These are phyloP conservation scores for Neurospora tetrasperma DNA, from an alignment of 495 filamentous ascomycete genomes.

Conservation along the genomic window DNA sequence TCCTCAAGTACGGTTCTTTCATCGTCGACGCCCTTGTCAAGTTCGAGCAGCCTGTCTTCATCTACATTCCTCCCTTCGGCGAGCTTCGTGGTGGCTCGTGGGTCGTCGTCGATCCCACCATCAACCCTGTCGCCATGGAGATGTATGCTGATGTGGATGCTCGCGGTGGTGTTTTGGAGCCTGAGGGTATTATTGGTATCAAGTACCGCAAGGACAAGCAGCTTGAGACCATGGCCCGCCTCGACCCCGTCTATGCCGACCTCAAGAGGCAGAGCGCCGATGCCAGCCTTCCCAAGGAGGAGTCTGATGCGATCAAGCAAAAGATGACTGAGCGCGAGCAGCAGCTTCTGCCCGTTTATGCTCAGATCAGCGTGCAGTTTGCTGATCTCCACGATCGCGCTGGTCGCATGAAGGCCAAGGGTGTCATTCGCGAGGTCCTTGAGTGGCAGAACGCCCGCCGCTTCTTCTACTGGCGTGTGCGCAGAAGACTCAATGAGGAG, in stretches of 20 bases:
- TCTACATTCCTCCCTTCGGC: slow-evolving; percentile 94
- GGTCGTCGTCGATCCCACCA: slow-evolving; percentile 97
- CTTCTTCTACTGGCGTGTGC: slow-evolving; percentile 99
- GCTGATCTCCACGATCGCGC: slow-evolving; percentile 96
- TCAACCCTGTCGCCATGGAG: slow-evolving; percentile 94
- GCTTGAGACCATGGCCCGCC: slow-evolving; percentile 93
- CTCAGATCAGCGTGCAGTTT: slow-evolving; percentile 87
- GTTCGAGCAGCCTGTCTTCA: slow-evolving; percentile 95
- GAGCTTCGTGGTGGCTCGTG: slow-evolving; percentile 98
- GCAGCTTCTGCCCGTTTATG: slow-evolving; percentile 81
- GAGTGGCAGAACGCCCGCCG: slow-evolving; percentile 84
- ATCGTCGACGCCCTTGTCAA: slow-evolving; percentile 98
- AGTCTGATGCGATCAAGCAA: slow-evolving; percentile 67
- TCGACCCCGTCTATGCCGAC: slow-evolving; percentile 72
- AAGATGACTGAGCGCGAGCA: slow-evolving; percentile 84
- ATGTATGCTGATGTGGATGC: slow-evolving; percentile 98
- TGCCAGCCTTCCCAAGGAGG: slow-evolving; percentile 56
- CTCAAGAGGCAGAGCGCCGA: slow-evolving; percentile 69
- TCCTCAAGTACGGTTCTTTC: slow-evolving; percentile 97
- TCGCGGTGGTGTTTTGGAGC: slow-evolving; percentile 94
- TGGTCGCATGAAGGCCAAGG: slow-evolving; percentile 96
- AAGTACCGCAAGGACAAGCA: slow-evolving; percentile 97
- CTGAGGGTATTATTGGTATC: slow-evolving; percentile 96
- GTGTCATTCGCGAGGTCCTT: slow-evolving; percentile 72
- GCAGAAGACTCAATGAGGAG: slow-evolving; percentile 93